Evolutionary conservation across 2,329 filamentous ascomycete species (phyloP).

Genomic region (Colletotrichum sp.): DNA sequence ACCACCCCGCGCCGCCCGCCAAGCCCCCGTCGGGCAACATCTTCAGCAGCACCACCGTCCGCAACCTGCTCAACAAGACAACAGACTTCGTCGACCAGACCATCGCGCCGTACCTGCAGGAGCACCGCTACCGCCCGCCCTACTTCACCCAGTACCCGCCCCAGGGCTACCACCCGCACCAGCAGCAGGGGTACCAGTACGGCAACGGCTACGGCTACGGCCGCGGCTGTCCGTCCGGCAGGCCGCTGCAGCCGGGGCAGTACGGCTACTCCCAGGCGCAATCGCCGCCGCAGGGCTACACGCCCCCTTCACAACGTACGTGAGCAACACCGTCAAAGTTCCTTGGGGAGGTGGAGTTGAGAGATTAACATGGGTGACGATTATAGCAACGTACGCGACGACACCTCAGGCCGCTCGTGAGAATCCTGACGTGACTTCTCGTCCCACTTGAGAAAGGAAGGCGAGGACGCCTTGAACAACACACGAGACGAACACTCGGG

Average conservation of each 20-base stretch:
- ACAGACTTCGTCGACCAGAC: slow-evolving; percentile 37
- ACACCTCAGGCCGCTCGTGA: not conserved
- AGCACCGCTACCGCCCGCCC: slow-evolving; percentile 16
- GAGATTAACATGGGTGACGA: not conserved
- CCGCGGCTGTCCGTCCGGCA: not conserved
- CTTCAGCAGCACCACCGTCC: slow-evolving; percentile 37
- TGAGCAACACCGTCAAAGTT: not conserved
- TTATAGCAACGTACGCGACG: slow-evolving; percentile 6
- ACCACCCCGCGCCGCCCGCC: not conserved
- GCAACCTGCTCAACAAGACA: slow-evolving; percentile 40
- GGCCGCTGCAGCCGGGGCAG: not conserved
- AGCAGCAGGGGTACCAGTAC: not conserved
- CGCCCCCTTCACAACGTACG: slow-evolving; percentile 2
- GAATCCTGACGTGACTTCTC: not conserved
- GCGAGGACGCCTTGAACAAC: not conserved
- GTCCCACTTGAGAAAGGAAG: not conserved
- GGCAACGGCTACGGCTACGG: not conserved
- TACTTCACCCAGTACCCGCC: not conserved
- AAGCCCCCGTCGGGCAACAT: slow-evolving; percentile 24
- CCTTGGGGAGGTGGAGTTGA: not conserved
- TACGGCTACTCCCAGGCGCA: not conserved
- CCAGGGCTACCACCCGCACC: not conserved
- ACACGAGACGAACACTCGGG: not conserved
- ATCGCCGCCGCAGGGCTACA: not conserved
- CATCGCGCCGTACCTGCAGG: slow-evolving; percentile 23